Conservation (phyloP, 805 yeast species). For the Ogataea salicorniae region DNA sequence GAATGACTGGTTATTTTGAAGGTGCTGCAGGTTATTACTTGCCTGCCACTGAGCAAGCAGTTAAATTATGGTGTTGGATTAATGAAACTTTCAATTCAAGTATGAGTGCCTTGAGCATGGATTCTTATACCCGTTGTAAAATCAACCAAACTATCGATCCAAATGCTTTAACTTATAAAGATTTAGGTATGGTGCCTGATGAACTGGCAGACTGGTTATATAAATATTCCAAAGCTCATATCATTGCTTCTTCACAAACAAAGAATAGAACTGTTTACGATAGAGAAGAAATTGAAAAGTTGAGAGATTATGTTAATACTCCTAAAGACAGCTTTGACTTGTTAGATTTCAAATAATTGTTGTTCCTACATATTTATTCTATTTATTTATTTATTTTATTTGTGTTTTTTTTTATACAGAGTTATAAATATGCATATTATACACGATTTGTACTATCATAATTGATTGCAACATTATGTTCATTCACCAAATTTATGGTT, state of each 20-base stretch:
- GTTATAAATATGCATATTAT: not conserved
- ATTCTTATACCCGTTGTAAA: constrained; percentile 68
- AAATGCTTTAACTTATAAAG: constrained; percentile 57
- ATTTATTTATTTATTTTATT: constrained; percentile 1
- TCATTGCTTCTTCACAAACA: constrained; percentile 31
- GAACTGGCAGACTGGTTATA: constrained; percentile 46
- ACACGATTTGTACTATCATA: too few species aligned
- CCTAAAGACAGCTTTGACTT: constrained; percentile 30
- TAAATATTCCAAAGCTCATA: constrained; percentile 36
- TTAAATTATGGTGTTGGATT: constrained; percentile 27
- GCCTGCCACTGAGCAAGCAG: constrained; percentile 36
- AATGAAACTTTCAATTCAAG: constrained; percentile 43
- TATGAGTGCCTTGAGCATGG: constrained; percentile 46
- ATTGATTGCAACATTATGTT: too few species aligned
- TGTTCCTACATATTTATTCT: not conserved
- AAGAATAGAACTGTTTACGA: constrained; percentile 34
- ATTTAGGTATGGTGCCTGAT: constrained; percentile 63
- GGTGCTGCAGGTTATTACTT: constrained; percentile 33
- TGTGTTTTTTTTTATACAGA: not conserved
- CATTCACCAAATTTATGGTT: constrained; percentile 10
- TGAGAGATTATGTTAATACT: constrained; percentile 33
- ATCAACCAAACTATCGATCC: constrained; percentile 61
- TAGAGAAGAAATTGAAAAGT: constrained; percentile 31
- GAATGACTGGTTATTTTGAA: constrained; percentile 32
- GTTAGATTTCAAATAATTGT: constrained; percentile 24